Conservation (phyloP, 2,329 filamentous ascomycete genomes). For the Cladophialophora yegresii region DNA sequence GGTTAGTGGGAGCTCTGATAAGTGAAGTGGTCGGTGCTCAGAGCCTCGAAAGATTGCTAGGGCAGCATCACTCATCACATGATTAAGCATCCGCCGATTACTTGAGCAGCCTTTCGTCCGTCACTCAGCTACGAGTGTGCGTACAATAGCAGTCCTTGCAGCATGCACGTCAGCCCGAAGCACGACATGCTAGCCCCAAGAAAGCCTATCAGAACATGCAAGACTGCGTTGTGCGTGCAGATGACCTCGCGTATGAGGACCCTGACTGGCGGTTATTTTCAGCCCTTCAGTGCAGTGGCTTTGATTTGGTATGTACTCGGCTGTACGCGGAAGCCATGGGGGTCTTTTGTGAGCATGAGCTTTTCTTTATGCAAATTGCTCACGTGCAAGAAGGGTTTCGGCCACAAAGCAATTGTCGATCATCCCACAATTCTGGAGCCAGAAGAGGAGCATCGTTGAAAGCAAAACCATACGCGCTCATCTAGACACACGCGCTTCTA, state of each 20-base stretch:
- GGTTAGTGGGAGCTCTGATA: background rate
- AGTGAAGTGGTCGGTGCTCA: background rate
- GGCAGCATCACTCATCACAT: background rate
- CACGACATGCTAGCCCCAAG: background rate
- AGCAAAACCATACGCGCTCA: background rate
- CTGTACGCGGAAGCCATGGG: slow-evolving; percentile 10
- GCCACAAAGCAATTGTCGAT: background rate
- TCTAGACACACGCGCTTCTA: background rate
- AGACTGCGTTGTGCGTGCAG: slow-evolving; percentile 1
- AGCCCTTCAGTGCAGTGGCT: slow-evolving; percentile 4
- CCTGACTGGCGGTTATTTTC: slow-evolving; percentile 17
- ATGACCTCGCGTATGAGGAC: slow-evolving; percentile 1
- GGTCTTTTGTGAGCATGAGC: slow-evolving; percentile 1
- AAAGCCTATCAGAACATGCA: slow-evolving; percentile 5
- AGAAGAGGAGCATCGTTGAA: background rate
- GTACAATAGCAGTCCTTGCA: background rate
- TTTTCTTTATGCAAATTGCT: slow-evolving; percentile 6
- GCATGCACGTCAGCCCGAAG: slow-evolving; percentile 11
- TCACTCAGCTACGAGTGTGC: too few relatives aligned
- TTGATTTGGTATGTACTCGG: slow-evolving; percentile 6
- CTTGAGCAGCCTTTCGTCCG: background rate
- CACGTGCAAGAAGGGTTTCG: background rate
- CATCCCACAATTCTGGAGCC: background rate
- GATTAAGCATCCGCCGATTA: background rate
- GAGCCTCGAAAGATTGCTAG: background rate